phyloP scores from a whole-genome alignment of 1,284 basidiomycete genomes.

The Tausonia pullulans region DNA sequence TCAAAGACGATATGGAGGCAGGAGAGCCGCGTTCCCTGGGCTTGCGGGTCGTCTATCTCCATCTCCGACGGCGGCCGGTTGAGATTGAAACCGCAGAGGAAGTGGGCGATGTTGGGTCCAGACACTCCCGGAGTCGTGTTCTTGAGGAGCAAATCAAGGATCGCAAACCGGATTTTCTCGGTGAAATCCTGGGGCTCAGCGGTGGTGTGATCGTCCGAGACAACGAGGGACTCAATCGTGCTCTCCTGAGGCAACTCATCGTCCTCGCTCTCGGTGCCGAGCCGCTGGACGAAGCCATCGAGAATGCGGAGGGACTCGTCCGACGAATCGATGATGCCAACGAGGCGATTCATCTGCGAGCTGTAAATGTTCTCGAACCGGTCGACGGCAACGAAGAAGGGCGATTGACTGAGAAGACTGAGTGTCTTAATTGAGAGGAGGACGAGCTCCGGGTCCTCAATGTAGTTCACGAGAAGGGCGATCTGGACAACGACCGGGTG shows the following conservation, averaged over 20 bases:
- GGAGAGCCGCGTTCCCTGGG: slow-evolving; percentile 54
- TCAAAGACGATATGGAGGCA: slow-evolving; percentile 74
- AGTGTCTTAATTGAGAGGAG: slow-evolving; percentile 73
- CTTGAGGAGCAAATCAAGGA: slow-evolving; percentile 75
- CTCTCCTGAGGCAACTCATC: slow-evolving; percentile 1
- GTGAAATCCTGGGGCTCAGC: slow-evolving; percentile 38
- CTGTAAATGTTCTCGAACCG: slow-evolving; percentile 47
- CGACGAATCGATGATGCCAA: slow-evolving; percentile 69
- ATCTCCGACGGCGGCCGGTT: slow-evolving; percentile 36
- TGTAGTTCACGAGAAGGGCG: slow-evolving; percentile 66
- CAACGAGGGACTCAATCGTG: slow-evolving; percentile 27
- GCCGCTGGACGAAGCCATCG: slow-evolving; percentile 59
- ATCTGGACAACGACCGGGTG: slow-evolving; percentile 69
- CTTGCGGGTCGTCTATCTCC: slow-evolving; percentile 42
- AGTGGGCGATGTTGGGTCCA: slow-evolving; percentile 81
- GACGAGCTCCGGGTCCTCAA: slow-evolving; percentile 58
- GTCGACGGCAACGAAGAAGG: slow-evolving; percentile 43
- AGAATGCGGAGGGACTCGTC: slow-evolving; percentile 77
- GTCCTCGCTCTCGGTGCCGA: slow-evolving; percentile 45
- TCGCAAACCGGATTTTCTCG: slow-evolving; percentile 62
- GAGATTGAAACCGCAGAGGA: slow-evolving; percentile 66
- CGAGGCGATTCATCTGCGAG: slow-evolving; percentile 46
- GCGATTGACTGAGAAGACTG: slow-evolving; percentile 46
- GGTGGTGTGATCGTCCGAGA: slow-evolving; percentile 24
- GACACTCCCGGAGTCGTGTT: slow-evolving; percentile 55